Percentiles rank a stretch among this genome's conserved stretches.
Conservation (phyloP, 2,329 filamentous ascomycete genomes). For the Phialemoniopsis sp. region DNA sequence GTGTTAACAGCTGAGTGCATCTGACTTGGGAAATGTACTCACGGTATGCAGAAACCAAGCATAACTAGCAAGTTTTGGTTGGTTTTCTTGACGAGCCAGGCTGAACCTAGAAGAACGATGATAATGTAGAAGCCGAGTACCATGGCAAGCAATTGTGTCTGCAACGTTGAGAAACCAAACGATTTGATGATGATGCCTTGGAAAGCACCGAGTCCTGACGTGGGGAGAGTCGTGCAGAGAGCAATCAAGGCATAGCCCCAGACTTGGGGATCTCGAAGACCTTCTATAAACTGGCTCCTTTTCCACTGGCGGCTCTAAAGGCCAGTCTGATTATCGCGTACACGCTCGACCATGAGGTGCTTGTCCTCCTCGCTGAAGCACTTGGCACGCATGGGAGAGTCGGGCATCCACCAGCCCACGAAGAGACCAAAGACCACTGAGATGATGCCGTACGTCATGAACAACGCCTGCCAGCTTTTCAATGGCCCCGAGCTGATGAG, state of each 20-base stretch:
- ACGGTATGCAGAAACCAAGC: conserved; percentile 62
- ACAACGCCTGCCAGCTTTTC: conserved; percentile 65
- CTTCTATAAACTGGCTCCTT: conserved; percentile 40
- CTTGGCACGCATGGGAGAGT: conserved; percentile 68
- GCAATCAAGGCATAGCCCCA: conserved; percentile 63
- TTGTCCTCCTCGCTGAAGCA: conserved; percentile 66
- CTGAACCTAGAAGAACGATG: conserved; percentile 60
- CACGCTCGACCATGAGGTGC: conserved; percentile 56
- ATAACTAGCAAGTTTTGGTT: conserved; percentile 67
- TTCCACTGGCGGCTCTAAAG: conserved; percentile 51
- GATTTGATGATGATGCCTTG: conserved; percentile 69
- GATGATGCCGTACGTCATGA: conserved; percentile 60
- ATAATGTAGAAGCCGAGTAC: conserved; percentile 73
- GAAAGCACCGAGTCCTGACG: conserved; percentile 68
- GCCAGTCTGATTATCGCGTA: conserved; percentile 57
- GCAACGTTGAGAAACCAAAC: conserved; percentile 60
- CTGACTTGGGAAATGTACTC: conserved; percentile 27
- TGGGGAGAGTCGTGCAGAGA: conserved; percentile 69
- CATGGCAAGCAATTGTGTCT: conserved; percentile 73
- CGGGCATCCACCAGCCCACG: conserved; percentile 60
- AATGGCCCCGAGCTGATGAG: conserved; percentile 48
- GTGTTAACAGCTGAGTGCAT: neutral
- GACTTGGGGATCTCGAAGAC: conserved; percentile 61
- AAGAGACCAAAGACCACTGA: conserved; percentile 63
- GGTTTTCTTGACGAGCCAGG: conserved; percentile 64